Base-by-base conservation (phyloP, 1,139 yeast genomes). In the Debaryomyces fabryi region DNA sequence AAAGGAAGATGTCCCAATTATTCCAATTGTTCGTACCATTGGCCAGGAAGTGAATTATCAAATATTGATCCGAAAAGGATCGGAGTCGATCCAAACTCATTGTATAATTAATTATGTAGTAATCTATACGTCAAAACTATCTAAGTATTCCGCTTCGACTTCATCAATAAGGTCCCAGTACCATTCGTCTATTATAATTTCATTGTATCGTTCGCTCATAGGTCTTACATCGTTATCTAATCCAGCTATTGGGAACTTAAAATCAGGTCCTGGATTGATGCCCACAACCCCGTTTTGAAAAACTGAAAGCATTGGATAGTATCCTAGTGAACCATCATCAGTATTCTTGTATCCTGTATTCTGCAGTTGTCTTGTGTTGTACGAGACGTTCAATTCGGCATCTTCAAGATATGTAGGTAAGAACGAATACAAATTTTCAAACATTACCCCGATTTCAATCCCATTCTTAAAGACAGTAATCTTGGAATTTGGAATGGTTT, bases 311-410 rank as follows among this genome's bases (percentile, higher is more conserved):
- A 92, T 89, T 1, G 99, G 99, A 66, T 84, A 93, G 64, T 95
- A 93, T 0, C 98, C 99, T 47, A 91, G 68, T 42, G 82, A 74
- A 1, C 96, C 96, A 62, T 93, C 97, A 63, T 93, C 92, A 53
- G 67, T 78, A 66, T 68, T 72, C 53, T 72, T 70, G 58, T 76
- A 81, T 33, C 69, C 70, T n/a, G 77, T 68, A 44, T 81, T 73
- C 55, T 69, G 81, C 63, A 71, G 75, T 54, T 78, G 83, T 30
- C 65, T 72, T 33, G 76, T 72, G 54, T 76, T 76, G 32, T 57
- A 58, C 2, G 58, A 56, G 21, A 66, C 45, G 33, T 60, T 58
- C 8, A 53, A 49, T 23, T 63, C 67, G 29, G 68, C 71, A 45
- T 63, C 63, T 42, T 64, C 68, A 38, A 64, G 53, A 42, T 68